These are phyloP conservation scores for Eucalyptus albens DNA, from an alignment of 345 rosid species.

Conservation along the genomic window DNA sequence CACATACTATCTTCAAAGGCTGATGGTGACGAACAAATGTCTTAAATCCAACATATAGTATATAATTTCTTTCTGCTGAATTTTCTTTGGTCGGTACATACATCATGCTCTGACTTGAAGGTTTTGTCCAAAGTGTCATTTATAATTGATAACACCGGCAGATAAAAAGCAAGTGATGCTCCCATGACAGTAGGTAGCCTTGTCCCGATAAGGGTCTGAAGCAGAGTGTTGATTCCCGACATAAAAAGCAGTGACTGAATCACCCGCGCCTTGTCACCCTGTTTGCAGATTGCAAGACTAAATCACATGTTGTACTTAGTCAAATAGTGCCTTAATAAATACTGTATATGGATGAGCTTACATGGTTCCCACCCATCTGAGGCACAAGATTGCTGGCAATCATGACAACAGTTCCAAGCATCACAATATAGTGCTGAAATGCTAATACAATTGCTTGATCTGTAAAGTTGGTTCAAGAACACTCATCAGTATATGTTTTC, in stretches of 20 bases:
- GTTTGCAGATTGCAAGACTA: not conserved
- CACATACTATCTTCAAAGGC: not conserved
- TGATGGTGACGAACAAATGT: not conserved
- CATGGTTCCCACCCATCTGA: slow-evolving; percentile 77
- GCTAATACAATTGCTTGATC: slow-evolving; percentile 64
- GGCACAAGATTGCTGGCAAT: slow-evolving; percentile 61
- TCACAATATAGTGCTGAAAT: slow-evolving; percentile 88
- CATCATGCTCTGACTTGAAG: slow-evolving; percentile 48
- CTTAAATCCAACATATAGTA: not conserved
- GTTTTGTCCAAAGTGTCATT: slow-evolving; percentile 46
- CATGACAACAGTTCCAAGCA: slow-evolving; percentile 79
- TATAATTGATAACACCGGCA: slow-evolving; percentile 73
- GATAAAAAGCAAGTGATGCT: slow-evolving; percentile 58
- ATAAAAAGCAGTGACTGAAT: slow-evolving; percentile 75
- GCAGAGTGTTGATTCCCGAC: slow-evolving; percentile 86
- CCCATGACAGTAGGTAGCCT: slow-evolving; percentile 98
- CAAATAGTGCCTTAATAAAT: not conserved
- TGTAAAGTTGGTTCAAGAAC: slow-evolving; percentile 14
- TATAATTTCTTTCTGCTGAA: not conserved
- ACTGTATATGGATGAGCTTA: slow-evolving; percentile 9
- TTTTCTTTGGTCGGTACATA: slow-evolving; percentile 2
- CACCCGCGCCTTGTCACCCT: slow-evolving; percentile 90
- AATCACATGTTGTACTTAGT: not conserved
- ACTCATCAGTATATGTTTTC: not conserved
- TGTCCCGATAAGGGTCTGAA: slow-evolving; percentile 78